Evolutionary conservation across 176 grass and related monocot species (phyloP), one percentile per base, ranked within the genome.

Genomic region (Chrysopogon serrulatus): DNA sequence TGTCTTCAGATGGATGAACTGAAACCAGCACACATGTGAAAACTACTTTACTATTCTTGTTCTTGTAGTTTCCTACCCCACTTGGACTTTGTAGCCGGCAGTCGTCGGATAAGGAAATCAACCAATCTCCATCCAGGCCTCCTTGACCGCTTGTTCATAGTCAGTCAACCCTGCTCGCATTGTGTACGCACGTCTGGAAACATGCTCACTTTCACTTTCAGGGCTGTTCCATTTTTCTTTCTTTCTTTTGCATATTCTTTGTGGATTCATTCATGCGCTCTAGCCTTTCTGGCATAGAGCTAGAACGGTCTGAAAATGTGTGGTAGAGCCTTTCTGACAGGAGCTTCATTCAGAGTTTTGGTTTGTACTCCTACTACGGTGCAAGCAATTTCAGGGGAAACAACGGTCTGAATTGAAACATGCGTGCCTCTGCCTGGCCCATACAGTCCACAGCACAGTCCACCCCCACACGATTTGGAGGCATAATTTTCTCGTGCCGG

Each of bases 401-500:
- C 8, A 47, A 31, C 42, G 37, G 54, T n/a, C 42, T 66, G 77
- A n/a, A n/a, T n/a, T n/a, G n/a, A 67, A 80, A 26, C 77, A 66
- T 49, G 62, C 11, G 26, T 21, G 57, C 65, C 65, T 37, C 19
- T 10, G 54, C 17, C 17, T 14, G 36, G 67, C 42, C 36, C 44
- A 45, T 4, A 17, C 15, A 5, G n/a, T n/a, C n/a, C n/a, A n/a
- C n/a, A n/a, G n/a, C 66, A 68, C 21, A 40, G 76, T n/a, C 18
- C 42, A 19, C 26, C 36, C n/a, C 27, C 21, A 21, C 17, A 78
- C 23, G 23, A 80, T 80, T n/a, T 49, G 27, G 18, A 36, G 11
- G n/a, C 76, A 43, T 41, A 42, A 39, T 88, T 70, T 77, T 12
- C 87, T 77, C 63, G 82, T 64, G 87, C 32, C 61, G 5, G 60